Evolutionary conservation across 805 yeast species (phyloP), one percentile per base, ranked within the genome.

Genomic region (Candida qinlingensis): DNA sequence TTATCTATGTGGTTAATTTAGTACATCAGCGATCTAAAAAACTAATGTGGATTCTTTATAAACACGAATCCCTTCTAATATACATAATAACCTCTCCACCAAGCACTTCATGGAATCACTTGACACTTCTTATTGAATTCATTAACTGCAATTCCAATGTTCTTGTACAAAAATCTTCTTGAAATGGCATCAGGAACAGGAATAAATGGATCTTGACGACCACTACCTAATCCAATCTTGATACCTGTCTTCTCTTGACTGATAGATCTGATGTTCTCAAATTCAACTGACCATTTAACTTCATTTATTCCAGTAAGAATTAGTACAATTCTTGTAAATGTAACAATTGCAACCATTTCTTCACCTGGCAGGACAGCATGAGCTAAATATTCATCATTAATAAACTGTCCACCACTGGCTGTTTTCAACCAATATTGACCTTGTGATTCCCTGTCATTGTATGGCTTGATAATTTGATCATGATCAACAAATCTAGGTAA

Each of bases 391-490:
- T 71, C 70, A 58, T 94, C 97, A 43, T 74, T 71, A 55, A 79
- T 76, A 60, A 72, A 88, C 34, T 77, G 69, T 1, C 97, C 97
- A 40, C 95, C 96, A 58, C 85, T 85, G 26, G 87, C 79, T 7
- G 81, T 73, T 67, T 88, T 91, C 52, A 94, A 72, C 94, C 97
- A 88, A 60, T 76, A 86, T 64, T 92, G 97, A 6, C 99, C 99
- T 57, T 90, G 94, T 0, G 98, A 85, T 54, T 89, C 97, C 48
- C 95, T 74, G 52, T 80, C 80, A 27, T 84, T 77, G 64, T 77
- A 94, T 2, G 92, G 85, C 34, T 82, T 73, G n/a, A 92, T 77
- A 1, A 88, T 74, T 11, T 85, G 80, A 62, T 87, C 92, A 46
- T 74, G 76, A 9, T 83, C 74, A 38, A 95, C 74, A 53, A 75